These are phyloP conservation scores for Chernovozyma sophiae-reginae DNA, from an alignment of 1,139 yeast species.

Conservation along the genomic window DNA sequence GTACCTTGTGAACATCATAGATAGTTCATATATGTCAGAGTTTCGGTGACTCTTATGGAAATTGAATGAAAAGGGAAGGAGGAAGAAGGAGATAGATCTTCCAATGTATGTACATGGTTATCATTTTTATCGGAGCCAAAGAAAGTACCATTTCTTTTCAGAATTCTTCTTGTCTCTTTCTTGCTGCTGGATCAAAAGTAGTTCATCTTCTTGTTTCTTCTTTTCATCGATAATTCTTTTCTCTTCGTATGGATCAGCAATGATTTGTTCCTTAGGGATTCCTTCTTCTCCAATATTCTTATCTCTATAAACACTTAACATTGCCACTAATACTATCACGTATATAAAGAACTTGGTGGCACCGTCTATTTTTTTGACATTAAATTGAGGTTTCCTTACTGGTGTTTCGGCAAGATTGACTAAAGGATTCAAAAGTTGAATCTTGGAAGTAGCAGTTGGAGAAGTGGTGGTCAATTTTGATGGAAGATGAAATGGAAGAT, in stretches of 20 bases:
- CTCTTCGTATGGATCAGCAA: slow-evolving; percentile 35
- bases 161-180: slow-evolving; percentile 14
- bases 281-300: slow-evolving; percentile 49
- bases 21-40: too few relatives aligned
- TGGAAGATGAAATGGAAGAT: slow-evolving; percentile 53
- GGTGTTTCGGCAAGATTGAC: slow-evolving; percentile 47
- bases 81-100: too few relatives aligned
- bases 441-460: slow-evolving; percentile 21
- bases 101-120: too few relatives aligned
- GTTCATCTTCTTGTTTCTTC: slow-evolving; percentile 5
- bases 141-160: slow-evolving; percentile 22
- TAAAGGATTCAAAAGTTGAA: slow-evolving; percentile 29
- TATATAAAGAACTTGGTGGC: slow-evolving; percentile 51
- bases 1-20: too few relatives aligned
- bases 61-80: too few relatives aligned
- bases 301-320: slow-evolving; percentile 48
- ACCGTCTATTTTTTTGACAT: slow-evolving; percentile 50
- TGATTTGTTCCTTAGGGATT: slow-evolving; percentile 35
- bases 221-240: slow-evolving; percentile 20
- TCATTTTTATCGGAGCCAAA: slow-evolving; percentile 17
- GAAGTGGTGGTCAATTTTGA: slow-evolving; percentile 20
- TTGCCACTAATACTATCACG: slow-evolving; percentile 35
- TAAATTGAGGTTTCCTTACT: slow-evolving; percentile 46
- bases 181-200: slow-evolving; percentile 8
- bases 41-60: too few relatives aligned